Evolutionary conservation across 305 asterid species (phyloP).

Genomic region (Petunia hybrid): DNA sequence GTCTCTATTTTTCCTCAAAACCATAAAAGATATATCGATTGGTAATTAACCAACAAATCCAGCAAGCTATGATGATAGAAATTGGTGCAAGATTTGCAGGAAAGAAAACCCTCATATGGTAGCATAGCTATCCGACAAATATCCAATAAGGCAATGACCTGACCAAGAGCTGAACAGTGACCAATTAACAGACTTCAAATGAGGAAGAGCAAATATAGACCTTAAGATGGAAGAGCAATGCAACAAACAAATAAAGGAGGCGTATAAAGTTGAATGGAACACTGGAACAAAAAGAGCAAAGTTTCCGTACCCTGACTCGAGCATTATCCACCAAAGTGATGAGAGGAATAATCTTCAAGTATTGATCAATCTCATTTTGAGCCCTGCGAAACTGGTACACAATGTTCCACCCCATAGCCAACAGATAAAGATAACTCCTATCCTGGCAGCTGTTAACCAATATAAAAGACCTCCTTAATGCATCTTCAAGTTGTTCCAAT

Average conservation of each 20-base stretch:
- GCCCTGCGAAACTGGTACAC: slow-evolving; percentile 90
- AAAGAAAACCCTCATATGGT: not conserved
- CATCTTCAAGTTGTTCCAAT: slow-evolving; percentile 84
- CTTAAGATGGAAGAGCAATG: slow-evolving; percentile 11
- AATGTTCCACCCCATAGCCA: slow-evolving; percentile 98
- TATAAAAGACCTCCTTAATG: slow-evolving; percentile 74
- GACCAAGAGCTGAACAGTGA: not conserved
- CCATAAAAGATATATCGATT: not conserved
- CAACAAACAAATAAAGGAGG: slow-evolving; percentile 17
- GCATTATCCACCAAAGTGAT: slow-evolving; percentile 91
- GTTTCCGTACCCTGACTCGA: slow-evolving; percentile 74
- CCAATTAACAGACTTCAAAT: not conserved
- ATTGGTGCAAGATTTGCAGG: not conserved
- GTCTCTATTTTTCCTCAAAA: not conserved
- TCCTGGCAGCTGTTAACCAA: slow-evolving; percentile 87
- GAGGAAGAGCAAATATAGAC: not conserved
- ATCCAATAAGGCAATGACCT: not conserved
- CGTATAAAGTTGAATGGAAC: slow-evolving; percentile 22
- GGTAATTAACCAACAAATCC: not conserved
- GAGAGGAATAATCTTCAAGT: slow-evolving; percentile 86
- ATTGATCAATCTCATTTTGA: slow-evolving; percentile 80
- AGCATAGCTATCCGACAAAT: not conserved
- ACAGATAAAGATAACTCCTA: slow-evolving; percentile 75
- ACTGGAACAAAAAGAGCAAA: slow-evolving; percentile 21
- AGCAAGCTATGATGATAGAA: not conserved